Percentiles rank a stretch among this genome's conserved stretches.
phyloP scores from a whole-genome alignment of 768 basidiomycete genomes.

The Tulasnella sp. region DNA sequence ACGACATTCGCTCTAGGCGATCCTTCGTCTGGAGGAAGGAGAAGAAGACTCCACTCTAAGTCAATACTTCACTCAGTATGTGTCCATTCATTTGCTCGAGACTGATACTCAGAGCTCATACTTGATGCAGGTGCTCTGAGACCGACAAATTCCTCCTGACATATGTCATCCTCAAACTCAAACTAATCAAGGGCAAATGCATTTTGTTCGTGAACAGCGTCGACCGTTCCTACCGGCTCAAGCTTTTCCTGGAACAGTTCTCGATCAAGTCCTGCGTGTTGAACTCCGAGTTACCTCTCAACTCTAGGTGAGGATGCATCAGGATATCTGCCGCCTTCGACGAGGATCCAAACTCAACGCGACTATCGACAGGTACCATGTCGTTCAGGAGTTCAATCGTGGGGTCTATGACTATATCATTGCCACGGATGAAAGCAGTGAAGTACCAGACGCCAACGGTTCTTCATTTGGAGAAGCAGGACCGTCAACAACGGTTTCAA shows the following conservation, averaged over 20 bases:
- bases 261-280: constrained; percentile 92
- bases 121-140: constrained; percentile 59
- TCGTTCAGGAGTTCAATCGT: constrained; percentile 96
- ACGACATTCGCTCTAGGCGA: constrained; percentile 40
- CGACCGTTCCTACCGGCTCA: constrained; percentile 86
- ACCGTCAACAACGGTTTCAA: too few relatives aligned
- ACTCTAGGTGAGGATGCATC: constrained; percentile 52
- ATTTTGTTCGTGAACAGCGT: constrained; percentile 95
- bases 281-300: constrained; percentile 90
- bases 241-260: constrained; percentile 97
- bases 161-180: constrained; percentile 93
- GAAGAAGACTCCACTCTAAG: constrained; percentile 70
- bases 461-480: too few relatives aligned
- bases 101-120: too few relatives aligned
- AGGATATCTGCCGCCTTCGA: too few relatives aligned
- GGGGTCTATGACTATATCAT: constrained; percentile 99
- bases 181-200: constrained; percentile 90
- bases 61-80: constrained; percentile 71
- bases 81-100: too few relatives aligned
- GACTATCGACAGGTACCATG: constrained; percentile 62
- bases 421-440: constrained; percentile 75
- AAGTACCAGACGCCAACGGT: neutral
- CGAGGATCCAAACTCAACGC: too few relatives aligned
- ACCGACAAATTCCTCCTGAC: constrained; percentile 93
- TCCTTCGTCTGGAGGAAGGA: constrained; percentile 80